Base-by-base conservation (phyloP, 2,329 filamentous ascomycete genomes). In the Alternaria novae-zelandiae region DNA sequence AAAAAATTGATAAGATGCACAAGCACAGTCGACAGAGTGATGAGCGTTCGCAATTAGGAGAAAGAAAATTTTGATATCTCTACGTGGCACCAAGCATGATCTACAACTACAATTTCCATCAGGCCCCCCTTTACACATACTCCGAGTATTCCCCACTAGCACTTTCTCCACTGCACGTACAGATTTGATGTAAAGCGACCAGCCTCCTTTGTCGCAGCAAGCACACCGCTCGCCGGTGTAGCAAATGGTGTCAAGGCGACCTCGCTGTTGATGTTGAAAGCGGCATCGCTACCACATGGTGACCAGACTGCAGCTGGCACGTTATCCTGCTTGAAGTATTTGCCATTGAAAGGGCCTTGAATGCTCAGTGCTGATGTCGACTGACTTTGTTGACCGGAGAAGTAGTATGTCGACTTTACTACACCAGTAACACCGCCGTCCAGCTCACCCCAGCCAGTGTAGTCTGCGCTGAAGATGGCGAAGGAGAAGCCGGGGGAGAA, bases 281-380 rank as follows among this genome's bases (percentile, higher is more conserved):
- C 51, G 7, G 71, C 68, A 12, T 69, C 59, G 57, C 70, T 65
- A 11, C 72, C 71, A 61, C 77, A 79, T 3, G 73, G 72, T 10
- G 72, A 76, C 77, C 77, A 79, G 17, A 74, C 63, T 7, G 67
- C 59, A 5, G 74, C 26, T 4, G 67, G 55, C 7, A 78, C 65
- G 10, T 78, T 70, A 67, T 86, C 84, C 51, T 80, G 80, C 74
- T 83, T 82, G 65, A 73, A 73, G 75, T 85, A 86, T 67, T 81
- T 68, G n/a, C 71, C 78, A 41, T 76, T 74, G 57, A 73, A 79
- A 15, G 83, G 83, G 17, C 84, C 84, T 6, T 70, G 69, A 72
- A 85, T 49, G 28, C 30, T 44, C 8, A 73, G 59, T 1, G 62
- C 58, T 4, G 68, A 57, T 6, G 71, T 69, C 9, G 60, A 74